These are phyloP conservation scores for Eurotiales sp. DNA, from an alignment of 2,329 filamentous ascomycete genomes.

Conservation along the genomic window DNA sequence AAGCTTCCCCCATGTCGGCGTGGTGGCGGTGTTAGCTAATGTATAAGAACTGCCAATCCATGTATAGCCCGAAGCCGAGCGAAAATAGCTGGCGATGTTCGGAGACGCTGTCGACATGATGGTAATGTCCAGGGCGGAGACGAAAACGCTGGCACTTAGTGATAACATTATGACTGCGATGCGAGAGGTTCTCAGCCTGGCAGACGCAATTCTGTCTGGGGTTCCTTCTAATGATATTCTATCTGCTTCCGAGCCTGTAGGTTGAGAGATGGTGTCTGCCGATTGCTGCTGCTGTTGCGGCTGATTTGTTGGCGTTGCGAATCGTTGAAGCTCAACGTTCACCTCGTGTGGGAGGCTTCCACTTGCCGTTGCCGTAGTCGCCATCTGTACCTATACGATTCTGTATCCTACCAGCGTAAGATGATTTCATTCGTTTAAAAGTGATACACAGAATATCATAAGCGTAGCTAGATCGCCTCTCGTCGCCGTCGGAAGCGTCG, in stretches of 20 bases:
- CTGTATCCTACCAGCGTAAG: neutral
- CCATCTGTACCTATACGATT: neutral
- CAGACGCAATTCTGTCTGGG: neutral
- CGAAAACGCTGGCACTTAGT: conserved; percentile 18
- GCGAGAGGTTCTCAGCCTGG: conserved; percentile 3
- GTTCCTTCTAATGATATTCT: neutral
- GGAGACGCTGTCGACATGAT: conserved; percentile 57
- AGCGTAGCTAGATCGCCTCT: too few relatives aligned
- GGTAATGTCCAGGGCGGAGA: conserved; percentile 32
- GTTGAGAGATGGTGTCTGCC: neutral
- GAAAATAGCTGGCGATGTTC: conserved; percentile 51
- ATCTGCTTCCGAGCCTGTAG: neutral
- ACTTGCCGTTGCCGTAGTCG: neutral
- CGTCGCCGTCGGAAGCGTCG: neutral
- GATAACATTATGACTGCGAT: conserved; percentile 16
- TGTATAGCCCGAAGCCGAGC: conserved; percentile 47
- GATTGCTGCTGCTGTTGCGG: neutral
- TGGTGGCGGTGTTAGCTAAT: conserved; percentile 43
- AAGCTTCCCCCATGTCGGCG: conserved; percentile 29
- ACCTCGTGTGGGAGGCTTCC: neutral
- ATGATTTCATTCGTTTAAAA: neutral
- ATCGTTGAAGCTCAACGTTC: neutral
- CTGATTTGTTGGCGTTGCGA: neutral
- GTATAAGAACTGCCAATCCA: conserved; percentile 54
- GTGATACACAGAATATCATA: neutral